Conservation (phyloP, 169 alveolate genomes). For the Blepharisma undulans region DNA sequence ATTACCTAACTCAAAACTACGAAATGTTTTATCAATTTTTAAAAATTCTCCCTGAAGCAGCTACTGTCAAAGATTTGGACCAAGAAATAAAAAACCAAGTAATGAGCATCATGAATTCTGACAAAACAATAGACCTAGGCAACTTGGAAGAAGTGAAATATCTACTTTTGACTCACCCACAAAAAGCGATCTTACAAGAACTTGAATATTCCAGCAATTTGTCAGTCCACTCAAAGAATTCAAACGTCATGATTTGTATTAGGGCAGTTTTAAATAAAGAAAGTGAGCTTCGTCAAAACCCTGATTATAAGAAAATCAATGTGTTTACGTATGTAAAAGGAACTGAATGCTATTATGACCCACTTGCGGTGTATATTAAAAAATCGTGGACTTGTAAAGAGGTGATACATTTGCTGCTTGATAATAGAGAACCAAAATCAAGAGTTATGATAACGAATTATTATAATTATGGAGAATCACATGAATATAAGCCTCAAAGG, state of each 20-base stretch:
- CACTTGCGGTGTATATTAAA: neutral
- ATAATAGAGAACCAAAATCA: neutral
- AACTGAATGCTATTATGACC: neutral
- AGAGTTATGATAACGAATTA: neutral
- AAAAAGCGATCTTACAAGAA: neutral
- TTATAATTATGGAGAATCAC: neutral
- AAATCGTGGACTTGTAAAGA: neutral
- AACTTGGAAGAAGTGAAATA: neutral
- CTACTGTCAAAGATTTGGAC: neutral
- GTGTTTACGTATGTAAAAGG: neutral
- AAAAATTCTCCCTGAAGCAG: neutral
- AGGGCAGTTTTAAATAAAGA: neutral
- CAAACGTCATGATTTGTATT: neutral
- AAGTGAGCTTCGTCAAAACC: neutral
- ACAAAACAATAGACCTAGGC: neutral
- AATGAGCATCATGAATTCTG: neutral
- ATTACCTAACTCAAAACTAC: neutral
- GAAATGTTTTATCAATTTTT: neutral
- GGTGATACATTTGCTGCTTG: neutral
- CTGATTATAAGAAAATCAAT: neutral
- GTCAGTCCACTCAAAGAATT: neutral
- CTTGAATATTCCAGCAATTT: neutral
- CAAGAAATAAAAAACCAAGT: neutral
- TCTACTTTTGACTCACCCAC: neutral
- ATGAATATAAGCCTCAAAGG: conserved; percentile 1